Base-by-base conservation (phyloP, 371 early-diverging fungal genomes). In the Gilbertella persicaria region DNA sequence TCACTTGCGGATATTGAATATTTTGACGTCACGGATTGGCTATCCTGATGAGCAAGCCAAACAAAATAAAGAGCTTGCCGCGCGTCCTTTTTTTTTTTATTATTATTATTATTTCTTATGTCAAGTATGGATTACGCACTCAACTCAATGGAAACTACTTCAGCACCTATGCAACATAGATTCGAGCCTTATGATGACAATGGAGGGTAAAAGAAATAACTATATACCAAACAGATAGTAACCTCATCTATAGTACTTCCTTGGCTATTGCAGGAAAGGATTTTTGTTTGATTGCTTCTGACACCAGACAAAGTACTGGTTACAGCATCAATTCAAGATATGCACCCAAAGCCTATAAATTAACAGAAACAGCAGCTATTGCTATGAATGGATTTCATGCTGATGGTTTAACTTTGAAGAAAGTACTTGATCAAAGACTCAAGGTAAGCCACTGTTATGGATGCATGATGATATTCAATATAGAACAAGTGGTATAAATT, bases 261-360 rank as follows among this genome's bases (percentile, higher is more conserved):
- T 67, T 99, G 47, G 94, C 94, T 41, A 89, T 99, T 70, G 94
- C 94, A 36, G 98, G 98, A 40, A 81, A 89, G 33, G 98, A 99
- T 78, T 99, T 89, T 65, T 89, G 92, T 64, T 73, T 99, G 13
- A 80, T 99, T 26, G 99, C 98, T 21, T 88, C 93, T 20, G 99
- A 99, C 74, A 99, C 99, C 14, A 89, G 99, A 53, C 96, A 96
- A 75, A 92, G 93, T 66, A 91, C 95, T 55, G 98, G 94, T 21
- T 98, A 95, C 81, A 80, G 66, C 56, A 99, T 99, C 78, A 95
- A 99, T 79, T 83, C 95, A 13, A 86, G 99, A 57, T 91, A 92
- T 67, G 79, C 87, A 29, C 95, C 98, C 25, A 99, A 99, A 73
- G 89, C 94, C 30, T 96, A 88, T 69, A 82, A 84, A 66, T 73